Base-by-base conservation (phyloP, 768 basidiomycete genomes). In the Hemileccinum impolitum region DNA sequence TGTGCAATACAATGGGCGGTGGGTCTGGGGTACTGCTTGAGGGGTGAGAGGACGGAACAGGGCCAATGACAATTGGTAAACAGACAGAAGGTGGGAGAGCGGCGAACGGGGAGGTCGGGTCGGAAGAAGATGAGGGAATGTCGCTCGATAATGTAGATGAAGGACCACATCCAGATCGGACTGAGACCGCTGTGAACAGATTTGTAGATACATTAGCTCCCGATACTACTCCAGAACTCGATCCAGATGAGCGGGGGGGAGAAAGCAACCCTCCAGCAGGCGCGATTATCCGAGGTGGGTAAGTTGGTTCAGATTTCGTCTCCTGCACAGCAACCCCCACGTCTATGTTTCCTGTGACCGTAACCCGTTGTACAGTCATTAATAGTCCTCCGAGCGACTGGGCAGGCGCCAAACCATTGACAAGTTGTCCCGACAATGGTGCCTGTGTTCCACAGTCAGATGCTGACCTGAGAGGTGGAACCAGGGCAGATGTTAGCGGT, bases 21-120 rank as follows among this genome's bases (percentile, higher is more conserved):
- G 63, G 75, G 45, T 81, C 77, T 48, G 79, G 72, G n/a, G 67
- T 49, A 14, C 60, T 50, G 4, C 67, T 50, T 64, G 78, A 52
- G 13, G 84, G 75, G 54, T 84, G 82, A 17, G 81, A 78, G 5
- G 78, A 72, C 23, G 80, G 91, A 59, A 86, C 79, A 35, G 87
- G 82, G 7, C 83, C 85, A 37, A 94, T 73, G 32, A 89, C 66
- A 51, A 93, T 90, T 9, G 91, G 90, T 41, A 91, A 77, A 41
- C 81, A 78, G 28, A 90, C 85, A 47, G 67, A 63, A 18, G 68
- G 58, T 1, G 65, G 59, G 6, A 73, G 61, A 37, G 71, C 44
- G 36, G 67, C 42, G 17, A 70, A 64, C 12, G 64, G 53, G 23
- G 68, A 58, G 11, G 47, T 9, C 3, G 61, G 39, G 18, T 17